Percentiles rank a stretch among this genome's conserved stretches.
Evolutionary conservation across 225 moss, liverwort and hornwort species (phyloP).

Genomic region (Climacium dendroides): DNA sequence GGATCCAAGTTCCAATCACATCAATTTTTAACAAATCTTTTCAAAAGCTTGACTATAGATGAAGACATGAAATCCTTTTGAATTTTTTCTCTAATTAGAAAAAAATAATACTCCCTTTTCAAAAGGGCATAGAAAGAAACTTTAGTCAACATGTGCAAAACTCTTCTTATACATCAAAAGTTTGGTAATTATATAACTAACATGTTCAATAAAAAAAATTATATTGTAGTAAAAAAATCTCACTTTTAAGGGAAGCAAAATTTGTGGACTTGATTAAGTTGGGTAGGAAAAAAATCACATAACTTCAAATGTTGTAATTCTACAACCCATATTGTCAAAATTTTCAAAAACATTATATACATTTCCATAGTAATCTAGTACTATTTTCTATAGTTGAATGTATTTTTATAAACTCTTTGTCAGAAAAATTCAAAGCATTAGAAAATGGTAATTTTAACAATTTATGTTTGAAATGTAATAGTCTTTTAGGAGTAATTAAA

Average conservation of each 20-base stretch:
- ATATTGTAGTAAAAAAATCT: background rate
- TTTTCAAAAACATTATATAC: rapidly evolving
- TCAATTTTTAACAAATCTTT: background rate
- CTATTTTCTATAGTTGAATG: no score
- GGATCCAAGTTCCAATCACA: background rate
- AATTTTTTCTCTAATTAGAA: no score
- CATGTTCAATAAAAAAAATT: background rate
- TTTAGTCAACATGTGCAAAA: background rate
- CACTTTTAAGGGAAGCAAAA: background rate
- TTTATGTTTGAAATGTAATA: background rate
- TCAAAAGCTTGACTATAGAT: no score
- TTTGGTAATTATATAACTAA: background rate
- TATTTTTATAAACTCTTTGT: background rate
- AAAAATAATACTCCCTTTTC: background rate
- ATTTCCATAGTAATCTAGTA: background rate
- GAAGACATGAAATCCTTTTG: no score
- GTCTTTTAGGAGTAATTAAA: background rate
- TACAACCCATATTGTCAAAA: background rate
- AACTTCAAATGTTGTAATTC: background rate
- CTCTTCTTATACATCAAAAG: background rate
- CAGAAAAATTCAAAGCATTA: background rate
- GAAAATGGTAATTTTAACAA: background rate
- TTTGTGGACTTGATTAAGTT: background rate
- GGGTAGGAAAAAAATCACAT: background rate
- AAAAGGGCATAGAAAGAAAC: background rate